Evolutionary conservation across 495 filamentous ascomycete species (phyloP), one percentile per base, ranked within the genome.

Genomic region (Xanthoparmelia taractica): DNA sequence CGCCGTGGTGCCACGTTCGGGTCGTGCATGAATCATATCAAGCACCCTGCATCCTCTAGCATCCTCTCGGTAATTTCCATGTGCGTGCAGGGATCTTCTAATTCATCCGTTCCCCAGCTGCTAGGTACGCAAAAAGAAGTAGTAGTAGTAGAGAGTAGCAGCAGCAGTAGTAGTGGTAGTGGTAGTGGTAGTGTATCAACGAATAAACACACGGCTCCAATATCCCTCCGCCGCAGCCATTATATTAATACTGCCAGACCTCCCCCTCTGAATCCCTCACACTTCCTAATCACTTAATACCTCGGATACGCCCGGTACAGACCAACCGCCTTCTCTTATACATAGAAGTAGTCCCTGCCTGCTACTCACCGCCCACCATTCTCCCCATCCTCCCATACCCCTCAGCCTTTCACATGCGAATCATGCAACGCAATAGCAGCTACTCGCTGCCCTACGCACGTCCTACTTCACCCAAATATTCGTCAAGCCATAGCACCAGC

Each of bases 401-500:
- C 40, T 38, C n/a, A 58, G 34, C 57, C 57, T 45, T 40, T n/a
- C 58, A 43, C 50, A 63, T 63, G 61, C 29, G 34, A 20, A 70
- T 48, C 45, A 70, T 70, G 68, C 68, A 70, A 57, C 66, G 61
- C 47, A 59, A 60, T 18, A 54, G 59, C 57, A 67, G 55, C 37
- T 66, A 66, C 59, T 45, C 68, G 33, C 61, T 57, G 54, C 55
- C 69, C n/a, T 67, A 67, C 60, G 34, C 58, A 50, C 57, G 47
- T 57, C 71, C 73, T 40, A 69, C 76, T 58, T 70, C 71, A 64
- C 74, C 89, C 50, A 84, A 86, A 66, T 85, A 86, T 66, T 84
- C 83, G 66, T 79, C 82, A 23, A 80, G 72, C 61, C 87, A 91
- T 72, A 86, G 84, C 66, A 95, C 91, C 52, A 95, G 92, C 78